phyloP scores from a whole-genome alignment of 2,329 filamentous ascomycete species.

The Calonectria leucothoes region DNA sequence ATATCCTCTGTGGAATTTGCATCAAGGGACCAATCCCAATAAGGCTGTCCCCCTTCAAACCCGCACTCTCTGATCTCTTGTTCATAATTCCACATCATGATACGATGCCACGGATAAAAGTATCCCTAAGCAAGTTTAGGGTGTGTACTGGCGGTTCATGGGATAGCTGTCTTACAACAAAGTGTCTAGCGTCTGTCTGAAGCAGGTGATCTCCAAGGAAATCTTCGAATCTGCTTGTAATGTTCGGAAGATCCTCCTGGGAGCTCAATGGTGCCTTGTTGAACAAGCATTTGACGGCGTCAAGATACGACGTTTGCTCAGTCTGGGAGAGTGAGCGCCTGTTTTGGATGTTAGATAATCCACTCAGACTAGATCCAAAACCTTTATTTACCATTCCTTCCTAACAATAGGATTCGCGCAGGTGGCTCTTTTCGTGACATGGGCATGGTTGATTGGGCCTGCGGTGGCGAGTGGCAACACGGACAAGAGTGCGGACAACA shows the following conservation, averaged over 20 bases:
- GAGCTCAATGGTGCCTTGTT: background rate
- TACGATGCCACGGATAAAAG: background rate
- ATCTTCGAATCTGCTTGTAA: background rate
- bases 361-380: background rate
- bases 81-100: background rate
- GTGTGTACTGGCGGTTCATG: background rate
- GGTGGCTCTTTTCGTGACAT: background rate
- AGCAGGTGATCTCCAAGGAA: background rate
- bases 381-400: background rate
- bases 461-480: background rate
- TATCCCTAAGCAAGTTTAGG: background rate
- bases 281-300: background rate
- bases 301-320: background rate
- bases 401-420: background rate
- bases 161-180: background rate
- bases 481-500: background rate
- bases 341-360: background rate
- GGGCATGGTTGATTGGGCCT: background rate
- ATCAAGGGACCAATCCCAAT: background rate
- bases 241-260: background rate
- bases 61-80: background rate
- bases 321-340: background rate
- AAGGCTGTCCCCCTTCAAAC: background rate
- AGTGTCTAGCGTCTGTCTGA: background rate
- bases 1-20: background rate